Base-by-base conservation (phyloP, 352 stramenopile genomes). In the Phytophthora pistaciae region DNA sequence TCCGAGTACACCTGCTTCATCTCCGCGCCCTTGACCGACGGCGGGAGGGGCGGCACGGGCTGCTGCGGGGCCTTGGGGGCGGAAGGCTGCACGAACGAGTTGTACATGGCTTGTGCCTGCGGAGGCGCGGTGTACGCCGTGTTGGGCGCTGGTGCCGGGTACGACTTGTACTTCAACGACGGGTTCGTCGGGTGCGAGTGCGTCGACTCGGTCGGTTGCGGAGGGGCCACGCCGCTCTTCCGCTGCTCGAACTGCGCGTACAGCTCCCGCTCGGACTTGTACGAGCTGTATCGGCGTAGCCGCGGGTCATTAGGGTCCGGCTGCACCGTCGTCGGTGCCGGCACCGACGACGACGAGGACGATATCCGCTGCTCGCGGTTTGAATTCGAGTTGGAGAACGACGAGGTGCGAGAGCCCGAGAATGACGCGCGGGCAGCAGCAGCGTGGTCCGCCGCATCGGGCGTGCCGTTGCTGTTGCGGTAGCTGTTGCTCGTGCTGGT, bases 1-100 rank as follows among this genome's bases (percentile, higher is more conserved):
- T 93, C 73, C 21, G 78, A 85, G 69, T 95, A 96, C 48, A 95
- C 87, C 44, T 91, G 68, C 76, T 96, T 96, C 65, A 90, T 95
- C 60, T 95, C 90, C 3, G 80, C 77, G 1, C 88, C 88, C 33
- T 80, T 74, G 0, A 82, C 84, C 6, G 85, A 73, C 13, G 70
- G 53, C 5, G 90, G 90, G 11, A 96, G 77, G 1, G 86, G 78
- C 13, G 87, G 81, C 23, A 87, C 75, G 25, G 77, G 56, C 20
- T 91, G 72, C n/a, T 63, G 59, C 27, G 71, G 31, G 9, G 66
- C 52, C 29, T 82, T 78, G 16, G 82, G 73, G 11, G 80, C 65
- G 8, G 73, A 66, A 56, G 82, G 67, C 20, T 79, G 57, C 8
- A 78, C 72, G n/a, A 77, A 85, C 27, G 80, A 81, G 59, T 83